These are phyloP conservation scores for Aspergillus calidoustus DNA, from an alignment of 2,329 filamentous ascomycete genomes.

Conservation along the genomic window DNA sequence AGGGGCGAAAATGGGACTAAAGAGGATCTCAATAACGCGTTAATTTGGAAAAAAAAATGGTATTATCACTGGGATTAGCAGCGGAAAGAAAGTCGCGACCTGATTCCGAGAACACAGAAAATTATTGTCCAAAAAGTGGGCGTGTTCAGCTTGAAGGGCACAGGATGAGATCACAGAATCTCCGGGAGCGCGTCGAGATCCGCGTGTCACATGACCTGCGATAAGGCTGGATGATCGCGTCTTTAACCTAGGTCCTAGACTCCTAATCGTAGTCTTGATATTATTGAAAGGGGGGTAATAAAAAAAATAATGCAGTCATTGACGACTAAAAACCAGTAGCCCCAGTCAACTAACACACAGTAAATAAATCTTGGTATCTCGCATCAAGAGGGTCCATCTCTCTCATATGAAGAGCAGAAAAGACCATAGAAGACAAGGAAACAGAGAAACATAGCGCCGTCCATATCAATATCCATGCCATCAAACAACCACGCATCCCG, in stretches of 20 bases:
- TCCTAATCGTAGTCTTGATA: neutral
- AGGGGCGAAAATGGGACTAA: constrained; percentile 19
- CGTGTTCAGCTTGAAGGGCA: constrained; percentile 31
- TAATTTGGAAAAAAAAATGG: neutral
- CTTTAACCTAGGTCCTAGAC: neutral
- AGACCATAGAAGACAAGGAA: constrained; percentile 34
- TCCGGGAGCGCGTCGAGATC: constrained; percentile 36
- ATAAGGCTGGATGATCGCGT: constrained; percentile 20
- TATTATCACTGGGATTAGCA: neutral
- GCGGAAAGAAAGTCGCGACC: neutral
- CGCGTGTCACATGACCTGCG: constrained; percentile 35
- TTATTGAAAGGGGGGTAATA: neutral
- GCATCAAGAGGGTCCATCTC: constrained; percentile 46
- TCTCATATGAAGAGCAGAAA: constrained; percentile 35
- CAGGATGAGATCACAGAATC: constrained; percentile 35
- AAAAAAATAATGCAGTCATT: constrained; percentile 17
- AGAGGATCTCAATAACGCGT: neutral
- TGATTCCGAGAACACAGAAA: constrained; percentile 8
- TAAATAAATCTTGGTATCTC: constrained; percentile 48
- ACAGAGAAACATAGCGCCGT: constrained; percentile 42
- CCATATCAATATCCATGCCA: constrained; percentile 40
- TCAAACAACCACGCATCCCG: constrained; percentile 38
- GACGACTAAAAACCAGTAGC: constrained; percentile 14
- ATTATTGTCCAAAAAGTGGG: constrained; percentile 21
- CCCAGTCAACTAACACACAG: constrained; percentile 29